Evolutionary conservation across 1,284 basidiomycete species (phyloP).

Genomic region (Bjerkandera adusta): DNA sequence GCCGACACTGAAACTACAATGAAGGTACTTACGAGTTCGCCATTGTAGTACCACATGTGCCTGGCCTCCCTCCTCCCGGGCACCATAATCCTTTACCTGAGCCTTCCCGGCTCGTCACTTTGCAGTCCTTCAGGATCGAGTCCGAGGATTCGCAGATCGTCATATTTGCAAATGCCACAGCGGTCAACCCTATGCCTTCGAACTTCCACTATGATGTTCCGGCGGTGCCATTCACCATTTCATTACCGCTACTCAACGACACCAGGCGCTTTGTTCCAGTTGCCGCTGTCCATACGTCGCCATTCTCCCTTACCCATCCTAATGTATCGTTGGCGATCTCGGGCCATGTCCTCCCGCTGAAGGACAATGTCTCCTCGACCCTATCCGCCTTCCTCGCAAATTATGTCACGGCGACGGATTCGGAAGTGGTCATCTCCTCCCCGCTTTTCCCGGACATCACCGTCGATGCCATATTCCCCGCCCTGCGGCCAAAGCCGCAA

Average conservation of each 20-base stretch:
- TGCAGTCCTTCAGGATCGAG: constrained; percentile 54
- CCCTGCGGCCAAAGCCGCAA: constrained; percentile 55
- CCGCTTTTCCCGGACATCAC: constrained; percentile 47
- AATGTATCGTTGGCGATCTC: constrained; percentile 59
- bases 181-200: constrained; percentile 54
- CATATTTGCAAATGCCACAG: constrained; percentile 53
- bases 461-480: constrained; percentile 57
- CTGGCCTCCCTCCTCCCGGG: constrained; percentile 64
- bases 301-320: constrained; percentile 61
- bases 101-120: constrained; percentile 54
- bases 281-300: constrained; percentile 49
- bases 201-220: constrained; percentile 49
- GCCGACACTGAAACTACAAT: not conserved
- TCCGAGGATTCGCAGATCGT: constrained; percentile 43
- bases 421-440: constrained; percentile 56
- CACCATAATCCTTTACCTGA: constrained; percentile 46
- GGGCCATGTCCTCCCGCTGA: constrained; percentile 60
- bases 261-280: constrained; percentile 38
- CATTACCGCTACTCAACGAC: constrained; percentile 36
- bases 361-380: constrained; percentile 39
- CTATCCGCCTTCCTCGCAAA: constrained; percentile 60
- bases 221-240: constrained; percentile 58
- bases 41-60: constrained; percentile 55
- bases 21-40: constrained; percentile 14
- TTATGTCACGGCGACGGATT: constrained; percentile 55